These are phyloP conservation scores for Scutellaria barbata DNA, from an alignment of 257 asterid species.

Conservation along the genomic window DNA sequence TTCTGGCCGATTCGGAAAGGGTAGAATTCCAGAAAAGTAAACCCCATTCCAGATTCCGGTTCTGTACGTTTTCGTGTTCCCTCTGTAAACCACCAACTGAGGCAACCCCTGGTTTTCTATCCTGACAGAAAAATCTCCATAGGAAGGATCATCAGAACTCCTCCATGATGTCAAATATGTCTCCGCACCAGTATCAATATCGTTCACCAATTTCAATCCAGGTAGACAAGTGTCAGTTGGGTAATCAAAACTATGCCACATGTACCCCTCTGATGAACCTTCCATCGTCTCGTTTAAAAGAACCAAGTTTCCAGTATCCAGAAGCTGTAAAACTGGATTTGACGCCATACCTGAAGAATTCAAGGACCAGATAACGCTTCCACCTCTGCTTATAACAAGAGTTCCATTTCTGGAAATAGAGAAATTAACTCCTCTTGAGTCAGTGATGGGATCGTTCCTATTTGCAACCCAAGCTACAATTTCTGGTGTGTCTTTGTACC, in stretches of 20 bases:
- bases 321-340: slow-evolving; percentile 32
- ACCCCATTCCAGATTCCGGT: slow-evolving; percentile 47
- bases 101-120: slow-evolving; percentile 36
- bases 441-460: slow-evolving; percentile 32
- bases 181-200: slow-evolving; percentile 24
- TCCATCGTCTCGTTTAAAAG: slow-evolving; percentile 10
- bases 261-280: not conserved
- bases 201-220: slow-evolving; percentile 31
- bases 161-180: slow-evolving; percentile 44
- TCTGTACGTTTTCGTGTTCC: slow-evolving; percentile 22
- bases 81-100: slow-evolving; percentile 25
- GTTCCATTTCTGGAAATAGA: slow-evolving; percentile 22
- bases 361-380: slow-evolving; percentile 34
- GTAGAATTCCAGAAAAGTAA: slow-evolving; percentile 22
- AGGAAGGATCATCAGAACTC: slow-evolving; percentile 43
- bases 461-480: slow-evolving; percentile 44
- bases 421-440: slow-evolving; percentile 23
- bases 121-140: slow-evolving; percentile 35
- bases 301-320: slow-evolving; percentile 44
- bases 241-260: slow-evolving; percentile 49
- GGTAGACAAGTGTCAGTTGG: slow-evolving; percentile 44
- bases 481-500: slow-evolving; percentile 41
- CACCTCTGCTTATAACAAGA: slow-evolving; percentile 10
- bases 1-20: not conserved
- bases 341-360: slow-evolving; percentile 20